Conservation (phyloP, 2,329 filamentous ascomycete genomes). For the Nemania sp. region DNA sequence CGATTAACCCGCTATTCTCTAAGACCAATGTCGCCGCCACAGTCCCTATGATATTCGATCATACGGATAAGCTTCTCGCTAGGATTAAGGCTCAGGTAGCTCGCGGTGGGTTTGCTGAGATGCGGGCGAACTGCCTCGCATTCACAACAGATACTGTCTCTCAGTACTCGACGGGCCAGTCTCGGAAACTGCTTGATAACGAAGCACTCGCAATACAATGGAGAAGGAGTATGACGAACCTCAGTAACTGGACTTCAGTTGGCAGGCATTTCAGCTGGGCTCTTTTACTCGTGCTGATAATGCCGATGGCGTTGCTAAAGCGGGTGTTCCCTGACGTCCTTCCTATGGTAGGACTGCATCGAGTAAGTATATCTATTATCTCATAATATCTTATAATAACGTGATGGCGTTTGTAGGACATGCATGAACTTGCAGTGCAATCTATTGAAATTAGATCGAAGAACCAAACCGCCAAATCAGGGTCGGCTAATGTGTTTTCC, state of each 20-base stretch:
- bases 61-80: conserved; percentile 5
- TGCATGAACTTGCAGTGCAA: too few relatives aligned
- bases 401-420: too few relatives aligned
- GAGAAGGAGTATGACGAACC: conserved; percentile 6
- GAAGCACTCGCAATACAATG: conserved; percentile 10
- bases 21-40: conserved; percentile 15
- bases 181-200: conserved; percentile 14
- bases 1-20: conserved; percentile 18
- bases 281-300: conserved; percentile 1
- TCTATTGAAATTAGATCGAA: too few relatives aligned
- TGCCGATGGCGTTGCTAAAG: conserved; percentile 9
- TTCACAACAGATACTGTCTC: conserved; percentile 17
- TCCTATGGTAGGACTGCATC: conserved; percentile 8
- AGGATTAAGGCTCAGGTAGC: conserved; percentile 6
- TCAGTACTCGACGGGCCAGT: conserved; percentile 4
- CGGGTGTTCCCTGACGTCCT: not conserved
- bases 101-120: conserved; percentile 18
- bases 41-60: conserved; percentile 15
- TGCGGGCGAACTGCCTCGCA: conserved; percentile 14
- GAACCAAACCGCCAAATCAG: too few relatives aligned
- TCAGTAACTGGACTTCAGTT: conserved; percentile 12
- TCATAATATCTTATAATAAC: too few relatives aligned
- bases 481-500: not conserved
- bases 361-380: not conserved
- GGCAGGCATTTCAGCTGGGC: conserved; percentile 23